Percentiles rank a stretch among this genome's conserved stretches.
Evolutionary conservation across 2,329 filamentous ascomycete genomes (phyloP).

Genomic region (Clonostachys chloroleuca): DNA sequence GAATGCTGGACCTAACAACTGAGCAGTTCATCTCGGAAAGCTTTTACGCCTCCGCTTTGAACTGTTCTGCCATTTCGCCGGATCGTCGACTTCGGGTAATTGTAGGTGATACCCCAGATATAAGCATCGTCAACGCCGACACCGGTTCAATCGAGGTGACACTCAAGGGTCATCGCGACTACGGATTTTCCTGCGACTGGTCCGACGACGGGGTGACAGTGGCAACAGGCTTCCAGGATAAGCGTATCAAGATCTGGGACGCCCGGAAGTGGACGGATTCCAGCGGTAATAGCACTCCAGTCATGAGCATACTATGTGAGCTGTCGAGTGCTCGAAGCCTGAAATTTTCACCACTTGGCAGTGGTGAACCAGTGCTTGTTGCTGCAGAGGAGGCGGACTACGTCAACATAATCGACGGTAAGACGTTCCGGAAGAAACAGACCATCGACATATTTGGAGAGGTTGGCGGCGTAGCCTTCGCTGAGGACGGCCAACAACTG

Average conservation of each 20-base stretch:
- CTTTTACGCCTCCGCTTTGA: conserved; percentile 58
- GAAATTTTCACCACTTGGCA: conserved; percentile 67
- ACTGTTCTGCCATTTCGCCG: conserved; percentile 69
- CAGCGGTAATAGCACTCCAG: conserved; percentile 37
- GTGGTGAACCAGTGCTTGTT: conserved; percentile 62
- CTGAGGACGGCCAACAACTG: conserved; percentile 64
- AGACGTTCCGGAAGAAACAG: conserved; percentile 61
- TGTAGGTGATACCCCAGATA: conserved; percentile 64
- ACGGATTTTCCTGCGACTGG: conserved; percentile 76
- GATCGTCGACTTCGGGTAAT: conserved; percentile 68
- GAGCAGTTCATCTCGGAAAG: conserved; percentile 51
- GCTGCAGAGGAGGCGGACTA: conserved; percentile 74
- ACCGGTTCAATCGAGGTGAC: conserved; percentile 52
- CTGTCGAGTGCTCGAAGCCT: conserved; percentile 67
- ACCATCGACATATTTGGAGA: conserved; percentile 72
- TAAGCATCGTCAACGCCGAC: conserved; percentile 66
- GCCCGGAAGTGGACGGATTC: conserved; percentile 62
- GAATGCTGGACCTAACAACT: conserved; percentile 53
- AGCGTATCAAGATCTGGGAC: conserved; percentile 70
- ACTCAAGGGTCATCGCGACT: conserved; percentile 63
- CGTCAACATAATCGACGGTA: conserved; percentile 65
- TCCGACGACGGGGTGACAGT: conserved; percentile 72
- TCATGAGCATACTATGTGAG: conserved; percentile 55
- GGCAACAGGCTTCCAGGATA: conserved; percentile 75
- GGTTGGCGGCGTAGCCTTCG: conserved; percentile 63